A percentile compares a stretch with the other conserved stretches of the same genome.
Evolutionary conservation across 257 asterid species (phyloP).

Genomic region (Solanum chaucha): DNA sequence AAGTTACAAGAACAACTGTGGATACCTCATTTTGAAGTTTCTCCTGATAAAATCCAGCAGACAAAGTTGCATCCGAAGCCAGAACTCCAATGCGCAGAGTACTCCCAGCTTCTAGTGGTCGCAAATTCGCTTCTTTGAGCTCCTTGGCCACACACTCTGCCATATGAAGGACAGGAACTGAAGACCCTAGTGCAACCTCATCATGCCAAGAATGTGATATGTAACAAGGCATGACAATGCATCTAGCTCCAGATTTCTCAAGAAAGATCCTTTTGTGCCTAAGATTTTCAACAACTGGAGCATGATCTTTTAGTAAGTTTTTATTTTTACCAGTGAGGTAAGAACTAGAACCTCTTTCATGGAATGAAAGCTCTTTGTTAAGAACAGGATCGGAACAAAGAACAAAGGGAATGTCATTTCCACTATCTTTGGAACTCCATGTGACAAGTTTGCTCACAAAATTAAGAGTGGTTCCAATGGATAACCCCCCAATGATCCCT

Average conservation of each 20-base stretch:
- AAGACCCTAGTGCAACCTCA: conserved; percentile 48
- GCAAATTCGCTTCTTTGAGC: conserved; percentile 47
- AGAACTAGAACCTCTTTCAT: conserved; percentile 20
- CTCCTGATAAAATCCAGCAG: conserved; percentile 44
- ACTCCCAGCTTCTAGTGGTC: conserved; percentile 71
- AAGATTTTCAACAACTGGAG: conserved; percentile 32
- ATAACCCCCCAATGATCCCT: conserved; percentile 40
- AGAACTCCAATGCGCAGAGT: conserved; percentile 49
- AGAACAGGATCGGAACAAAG: conserved; percentile 58
- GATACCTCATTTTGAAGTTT: conserved; percentile 57
- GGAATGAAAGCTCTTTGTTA: conserved; percentile 29
- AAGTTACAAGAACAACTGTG: not conserved
- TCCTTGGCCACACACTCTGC: conserved; percentile 77
- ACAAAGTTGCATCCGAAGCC: conserved; percentile 27
- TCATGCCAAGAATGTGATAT: conserved; percentile 53
- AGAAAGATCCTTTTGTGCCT: conserved; percentile 43
- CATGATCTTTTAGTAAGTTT: conserved; percentile 1
- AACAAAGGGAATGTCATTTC: conserved; percentile 28
- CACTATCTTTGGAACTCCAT: conserved; percentile 19
- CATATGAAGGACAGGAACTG: conserved; percentile 51
- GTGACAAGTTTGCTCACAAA: conserved; percentile 29
- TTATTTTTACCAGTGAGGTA: conserved; percentile 9
- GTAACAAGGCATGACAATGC: conserved; percentile 72
- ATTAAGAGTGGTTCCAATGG: conserved; percentile 14
- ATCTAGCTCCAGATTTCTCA: conserved; percentile 54